Evolutionary conservation across 345 rosid species (phyloP), one percentile per base, ranked within the genome.

Genomic region (Arabidopsis arenosa): DNA sequence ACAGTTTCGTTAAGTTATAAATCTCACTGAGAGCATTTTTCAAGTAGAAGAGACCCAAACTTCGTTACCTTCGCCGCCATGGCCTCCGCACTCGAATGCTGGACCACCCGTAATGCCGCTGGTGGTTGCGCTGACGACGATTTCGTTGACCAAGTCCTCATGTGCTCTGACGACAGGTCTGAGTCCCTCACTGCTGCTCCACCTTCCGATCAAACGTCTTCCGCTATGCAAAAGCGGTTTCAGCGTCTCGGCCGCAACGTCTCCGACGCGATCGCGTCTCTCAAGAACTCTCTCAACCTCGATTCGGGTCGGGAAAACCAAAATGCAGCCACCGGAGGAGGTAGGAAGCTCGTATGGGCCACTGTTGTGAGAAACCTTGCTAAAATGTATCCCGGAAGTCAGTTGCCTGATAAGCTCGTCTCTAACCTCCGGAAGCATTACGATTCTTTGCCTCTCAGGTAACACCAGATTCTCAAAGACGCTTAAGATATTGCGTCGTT

Each of bases 371-470:
- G 99, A 84, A 90, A 86, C 85, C 80, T 95, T 44, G 90, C 96
- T 15, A 97, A 90, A 86, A 76, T 95, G 79, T 92, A 90, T 64
- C 93, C 99, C 0, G 97, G 96, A 0, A 95, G 96, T 49, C 99
- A 90, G 88, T 78, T 95, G 74, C 97, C 99, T 7, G 97, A 95
- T 81, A 90, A 89, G 86, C 96, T 95, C 59, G 92, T 95, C 55
- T 92, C 91, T 54, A 90, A 86, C 77, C 90, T 95, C 58, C 80
- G 93, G 75, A 95, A 90, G 85, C 99, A 92, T 82, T 95, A 86
- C 74, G 99, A 95, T 84, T 90, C 97, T 56, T 84, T 90, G 87
- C 99, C 97, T 30, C 89, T 90, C 77, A 92, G 99, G 97, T 94
- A 60, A 4, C 6, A 48, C 32, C 39, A 26, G 23, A 15, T 57